Evolutionary conservation across 345 rosid species (phyloP), one percentile per base, ranked within the genome.

Genomic region (Odontarrhena argentea): DNA sequence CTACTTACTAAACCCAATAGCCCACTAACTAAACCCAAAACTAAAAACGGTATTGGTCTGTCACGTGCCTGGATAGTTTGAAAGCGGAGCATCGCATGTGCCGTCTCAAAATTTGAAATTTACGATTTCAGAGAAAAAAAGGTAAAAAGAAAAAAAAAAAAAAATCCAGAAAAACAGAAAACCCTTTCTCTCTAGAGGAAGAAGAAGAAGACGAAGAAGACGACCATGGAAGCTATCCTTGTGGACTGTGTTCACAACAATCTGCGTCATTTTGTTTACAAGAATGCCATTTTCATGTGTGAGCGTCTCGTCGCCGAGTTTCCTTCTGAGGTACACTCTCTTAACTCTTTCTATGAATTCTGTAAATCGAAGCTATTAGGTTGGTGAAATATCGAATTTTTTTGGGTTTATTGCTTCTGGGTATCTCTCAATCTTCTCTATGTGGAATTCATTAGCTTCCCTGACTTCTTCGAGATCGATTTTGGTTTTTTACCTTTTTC

Each of bases 231-330:
- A 85, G 83, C 86, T 65, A 86, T 95, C 60, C 92, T 95, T 42
- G 54, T 73, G 47, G 96, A 87, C 76, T 78, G 84, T 75, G 91
- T 95, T 25, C 86, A 82, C 71, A 87, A 83, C 86, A 95, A 90
- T 76, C 90, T 91, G 32, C 93, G 94, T 55, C 81, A 87, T 68
- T 91, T 95, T 80, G 85, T 95, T 75, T 66, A 76, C 80, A 80
- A 79, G 32, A 95, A 95, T 80, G 90, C 97, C 74, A 84, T 87
- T 69, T 95, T 95, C 85, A 81, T 91, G 83, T 91, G 97, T 72
- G 99, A 95, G 75, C 96, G 97, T 47, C 96, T 95, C 76, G 89
- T 89, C 59, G 96, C 97, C n/a, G 99, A 95, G 85, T 95, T 87
- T 71, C 97, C 97, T 32, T 81, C 96, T 11, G 97, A 95, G 97